phyloP scores from a whole-genome alignment of 306 rosid species.

The Lathyrus aphaca region DNA sequence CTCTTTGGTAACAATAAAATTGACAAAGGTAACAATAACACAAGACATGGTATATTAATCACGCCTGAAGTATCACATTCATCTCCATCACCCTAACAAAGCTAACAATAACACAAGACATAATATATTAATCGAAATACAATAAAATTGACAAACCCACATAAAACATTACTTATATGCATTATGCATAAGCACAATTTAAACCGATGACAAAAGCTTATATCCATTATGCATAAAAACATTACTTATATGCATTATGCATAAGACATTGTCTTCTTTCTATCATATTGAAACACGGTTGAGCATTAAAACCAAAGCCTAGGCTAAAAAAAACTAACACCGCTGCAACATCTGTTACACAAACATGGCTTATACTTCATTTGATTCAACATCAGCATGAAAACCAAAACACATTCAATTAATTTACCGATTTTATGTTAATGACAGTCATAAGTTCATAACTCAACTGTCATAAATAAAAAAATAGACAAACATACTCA shows the following conservation, averaged over 20 bases:
- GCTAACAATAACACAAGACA: constrained; percentile 32
- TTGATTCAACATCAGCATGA: constrained; percentile 93
- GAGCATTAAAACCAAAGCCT: too few species aligned
- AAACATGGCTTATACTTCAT: constrained; percentile 97
- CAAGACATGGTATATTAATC: too few species aligned
- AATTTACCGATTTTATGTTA: constrained; percentile 27
- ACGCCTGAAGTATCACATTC: constrained; percentile 53
- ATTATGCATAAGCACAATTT: constrained; percentile 19
- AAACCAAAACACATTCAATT: constrained; percentile 43
- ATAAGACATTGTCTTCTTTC: too few species aligned
- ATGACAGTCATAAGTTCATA: neutral
- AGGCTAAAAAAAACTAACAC: too few species aligned
- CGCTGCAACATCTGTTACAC: too few species aligned
- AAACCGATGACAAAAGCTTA: too few species aligned
- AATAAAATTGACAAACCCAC: neutral
- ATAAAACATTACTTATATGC: constrained; percentile 10
- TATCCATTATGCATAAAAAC: too few species aligned
- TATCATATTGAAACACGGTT: too few species aligned
- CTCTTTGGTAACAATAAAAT: too few species aligned
- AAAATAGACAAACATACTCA: constrained; percentile 49
- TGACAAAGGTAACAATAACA: too few species aligned
- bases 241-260: too few species aligned
- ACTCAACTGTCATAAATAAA: constrained; percentile 16
- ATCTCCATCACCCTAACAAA: constrained; percentile 56
- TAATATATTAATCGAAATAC: neutral